Conservation (phyloP, 306 rosid genomes). For the Prinsepia uniflora region DNA sequence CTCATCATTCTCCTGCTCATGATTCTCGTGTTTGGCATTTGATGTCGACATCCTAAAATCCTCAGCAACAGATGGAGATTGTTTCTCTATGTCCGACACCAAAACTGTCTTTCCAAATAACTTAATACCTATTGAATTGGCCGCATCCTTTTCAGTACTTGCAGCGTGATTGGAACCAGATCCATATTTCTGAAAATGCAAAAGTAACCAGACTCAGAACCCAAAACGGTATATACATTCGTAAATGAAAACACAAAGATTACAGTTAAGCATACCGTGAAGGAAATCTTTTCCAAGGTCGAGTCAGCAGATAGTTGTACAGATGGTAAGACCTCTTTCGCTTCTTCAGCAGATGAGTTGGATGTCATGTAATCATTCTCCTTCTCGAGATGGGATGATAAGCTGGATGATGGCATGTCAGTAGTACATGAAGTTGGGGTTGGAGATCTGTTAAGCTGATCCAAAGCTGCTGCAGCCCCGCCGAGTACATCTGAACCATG, state of each 20-base stretch:
- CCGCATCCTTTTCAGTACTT: slow-evolving; percentile 26
- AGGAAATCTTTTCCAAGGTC: slow-evolving; percentile 25
- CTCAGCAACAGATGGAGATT: slow-evolving; percentile 26
- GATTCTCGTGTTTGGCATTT: slow-evolving; percentile 24
- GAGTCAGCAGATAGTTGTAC: slow-evolving; percentile 27
- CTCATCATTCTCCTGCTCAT: slow-evolving; percentile 29
- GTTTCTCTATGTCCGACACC: slow-evolving; percentile 36
- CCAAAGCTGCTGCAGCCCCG: slow-evolving; percentile 46
- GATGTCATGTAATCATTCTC: slow-evolving; percentile 49
- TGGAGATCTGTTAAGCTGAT: slow-evolving; percentile 51
- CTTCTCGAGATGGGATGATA: slow-evolving; percentile 46
- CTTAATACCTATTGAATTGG: slow-evolving; percentile 43
- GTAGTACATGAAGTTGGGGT: slow-evolving; percentile 66
- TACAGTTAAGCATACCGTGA: slow-evolving; percentile 43
- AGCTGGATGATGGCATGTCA: slow-evolving; percentile 44
- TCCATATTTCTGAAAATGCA: slow-evolving; percentile 52
- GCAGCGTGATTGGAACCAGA: slow-evolving; percentile 34
- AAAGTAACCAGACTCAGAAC: neutral
- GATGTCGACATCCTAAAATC: slow-evolving; percentile 20
- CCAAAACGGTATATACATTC: neutral
- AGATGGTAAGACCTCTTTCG: slow-evolving; percentile 33
- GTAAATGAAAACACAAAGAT: slow-evolving; percentile 9
- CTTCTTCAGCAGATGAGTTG: slow-evolving; percentile 45
- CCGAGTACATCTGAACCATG: slow-evolving; percentile 56
- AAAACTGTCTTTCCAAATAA: slow-evolving; percentile 77